Percentiles rank a stretch among this genome's conserved stretches.
phyloP scores from a whole-genome alignment of 2,329 filamentous ascomycete species.

The Aureobasidium zeae region DNA sequence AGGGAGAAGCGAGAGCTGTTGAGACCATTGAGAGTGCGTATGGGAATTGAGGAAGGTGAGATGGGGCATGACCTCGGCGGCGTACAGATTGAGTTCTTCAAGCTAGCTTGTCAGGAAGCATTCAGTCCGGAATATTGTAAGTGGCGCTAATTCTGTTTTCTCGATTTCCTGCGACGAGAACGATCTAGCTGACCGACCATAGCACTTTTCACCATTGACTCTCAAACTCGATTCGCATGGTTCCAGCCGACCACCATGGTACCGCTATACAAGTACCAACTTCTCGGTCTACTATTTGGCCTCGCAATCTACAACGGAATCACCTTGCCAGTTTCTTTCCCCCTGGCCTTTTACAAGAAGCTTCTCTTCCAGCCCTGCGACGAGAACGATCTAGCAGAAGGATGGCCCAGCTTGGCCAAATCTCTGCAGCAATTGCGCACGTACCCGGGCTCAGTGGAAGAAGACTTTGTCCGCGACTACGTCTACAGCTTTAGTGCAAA shows the following conservation, averaged over 20 bases:
- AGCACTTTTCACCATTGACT: conserved; percentile 69
- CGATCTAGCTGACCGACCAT: background rate
- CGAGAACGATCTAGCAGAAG: conserved; percentile 67
- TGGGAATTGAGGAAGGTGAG: conserved; percentile 70
- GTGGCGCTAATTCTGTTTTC: conserved; percentile 18
- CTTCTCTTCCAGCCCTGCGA: conserved; percentile 59
- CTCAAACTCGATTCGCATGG: conserved; percentile 71
- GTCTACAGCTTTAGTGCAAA: conserved; percentile 65
- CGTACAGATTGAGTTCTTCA: conserved; percentile 94
- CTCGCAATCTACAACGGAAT: conserved; percentile 89
- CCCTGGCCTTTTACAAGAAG: conserved; percentile 71
- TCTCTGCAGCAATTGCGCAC: conserved; percentile 64
- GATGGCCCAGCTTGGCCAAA: conserved; percentile 73
- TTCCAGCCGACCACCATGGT: conserved; percentile 76
- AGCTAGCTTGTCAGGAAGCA: conserved; percentile 69
- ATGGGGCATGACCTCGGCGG: conserved; percentile 89
- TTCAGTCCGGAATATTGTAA: conserved; percentile 65
- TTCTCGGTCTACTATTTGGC: conserved; percentile 78
- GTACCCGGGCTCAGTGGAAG: conserved; percentile 71
- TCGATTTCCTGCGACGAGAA: conserved; percentile 14
- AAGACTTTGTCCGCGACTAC: conserved; percentile 76
- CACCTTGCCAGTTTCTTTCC: conserved; percentile 83
- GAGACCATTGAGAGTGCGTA: conserved; percentile 76
- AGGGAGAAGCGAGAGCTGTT: conserved; percentile 72
- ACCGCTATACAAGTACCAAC: conserved; percentile 80